A percentile compares a stretch with the other conserved stretches of the same genome.
Conservation (phyloP, 805 yeast species). For the Yarrowia bubula region DNA sequence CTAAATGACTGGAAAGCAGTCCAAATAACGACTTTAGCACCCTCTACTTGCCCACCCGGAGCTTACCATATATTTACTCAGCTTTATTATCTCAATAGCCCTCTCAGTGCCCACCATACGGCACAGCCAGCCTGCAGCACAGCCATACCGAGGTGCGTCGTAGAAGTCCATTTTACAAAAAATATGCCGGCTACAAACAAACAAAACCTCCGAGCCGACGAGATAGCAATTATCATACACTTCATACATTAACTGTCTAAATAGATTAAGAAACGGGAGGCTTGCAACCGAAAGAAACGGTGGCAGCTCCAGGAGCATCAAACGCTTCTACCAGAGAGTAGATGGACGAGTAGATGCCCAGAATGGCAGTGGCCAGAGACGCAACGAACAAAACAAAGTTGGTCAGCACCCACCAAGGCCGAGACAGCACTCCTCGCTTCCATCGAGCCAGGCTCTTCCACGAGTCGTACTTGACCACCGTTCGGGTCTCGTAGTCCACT, state of each 20-base stretch:
- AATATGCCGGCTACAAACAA: neutral
- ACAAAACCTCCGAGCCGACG: neutral
- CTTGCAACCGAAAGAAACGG: conserved; percentile 31
- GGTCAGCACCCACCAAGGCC: conserved; percentile 31
- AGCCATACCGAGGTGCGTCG: neutral
- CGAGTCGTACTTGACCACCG: conserved; percentile 33
- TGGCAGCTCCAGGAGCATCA: conserved; percentile 27
- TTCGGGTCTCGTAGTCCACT: neutral
- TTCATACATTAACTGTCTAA: no score
- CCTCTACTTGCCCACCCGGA: no score
- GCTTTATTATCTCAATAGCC: no score
- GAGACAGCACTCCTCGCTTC: conserved; percentile 38
- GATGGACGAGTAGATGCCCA: conserved; percentile 37
- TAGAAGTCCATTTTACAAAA: neutral
- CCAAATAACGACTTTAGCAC: neutral
- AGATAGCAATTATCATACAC: neutral
- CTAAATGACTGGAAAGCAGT: neutral
- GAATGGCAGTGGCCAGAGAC: conserved; percentile 38
- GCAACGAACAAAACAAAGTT: conserved; percentile 38
- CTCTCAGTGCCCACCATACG: no score
- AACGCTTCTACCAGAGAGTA: conserved; percentile 31
- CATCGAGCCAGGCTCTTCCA: conserved; percentile 41
- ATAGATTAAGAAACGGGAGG: conserved; percentile 25
- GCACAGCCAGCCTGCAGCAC: neutral
- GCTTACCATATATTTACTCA: no score